Percentiles rank a stretch among this genome's conserved stretches.
Evolutionary conservation across 208 protist species (phyloP).

Genomic region (Leishmania mexicana): DNA sequence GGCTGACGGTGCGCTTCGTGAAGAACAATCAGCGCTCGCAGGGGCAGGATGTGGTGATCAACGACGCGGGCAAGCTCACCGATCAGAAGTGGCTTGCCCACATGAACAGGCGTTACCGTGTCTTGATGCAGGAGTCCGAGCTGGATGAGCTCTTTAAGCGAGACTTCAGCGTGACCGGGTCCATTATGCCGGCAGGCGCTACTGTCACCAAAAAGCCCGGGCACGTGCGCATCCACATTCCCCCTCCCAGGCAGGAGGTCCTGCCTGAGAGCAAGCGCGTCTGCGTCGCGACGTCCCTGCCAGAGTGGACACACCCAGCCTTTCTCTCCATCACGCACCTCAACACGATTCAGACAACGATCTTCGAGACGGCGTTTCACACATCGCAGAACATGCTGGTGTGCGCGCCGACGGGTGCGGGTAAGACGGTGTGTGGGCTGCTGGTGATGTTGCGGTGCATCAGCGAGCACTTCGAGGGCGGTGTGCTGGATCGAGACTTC

Average conservation of each 20-base stretch:
- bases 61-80: conserved; percentile 50
- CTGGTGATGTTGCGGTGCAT: conserved; percentile 96
- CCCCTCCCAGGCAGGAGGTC: conserved; percentile 68
- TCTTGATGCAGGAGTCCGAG: conserved; percentile 85
- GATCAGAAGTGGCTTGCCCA: conserved; percentile 82
- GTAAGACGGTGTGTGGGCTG: conserved; percentile 98
- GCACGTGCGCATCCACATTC: conserved; percentile 85
- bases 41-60: conserved; percentile 36
- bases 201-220: conserved; percentile 65
- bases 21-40: conserved; percentile 49
- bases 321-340: conserved; percentile 93
- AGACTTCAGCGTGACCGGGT: conserved; percentile 77
- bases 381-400: conserved; percentile 99
- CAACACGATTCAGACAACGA: conserved; percentile 96
- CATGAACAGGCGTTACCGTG: conserved; percentile 88
- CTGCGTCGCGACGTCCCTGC: conserved; percentile 78
- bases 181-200: conserved; percentile 67
- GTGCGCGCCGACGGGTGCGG: conserved; percentile 98
- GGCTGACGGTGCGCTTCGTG: conserved; percentile 76
- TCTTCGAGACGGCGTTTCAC: conserved; percentile 97
- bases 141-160: conserved; percentile 85
- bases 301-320: conserved; percentile 89
- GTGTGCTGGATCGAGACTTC: conserved; percentile 92
- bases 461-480: conserved; percentile 90
- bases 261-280: conserved; percentile 80